Conservation (phyloP, 2,329 filamentous ascomycete genomes). For the Neodidymelliopsis sp. region DNA sequence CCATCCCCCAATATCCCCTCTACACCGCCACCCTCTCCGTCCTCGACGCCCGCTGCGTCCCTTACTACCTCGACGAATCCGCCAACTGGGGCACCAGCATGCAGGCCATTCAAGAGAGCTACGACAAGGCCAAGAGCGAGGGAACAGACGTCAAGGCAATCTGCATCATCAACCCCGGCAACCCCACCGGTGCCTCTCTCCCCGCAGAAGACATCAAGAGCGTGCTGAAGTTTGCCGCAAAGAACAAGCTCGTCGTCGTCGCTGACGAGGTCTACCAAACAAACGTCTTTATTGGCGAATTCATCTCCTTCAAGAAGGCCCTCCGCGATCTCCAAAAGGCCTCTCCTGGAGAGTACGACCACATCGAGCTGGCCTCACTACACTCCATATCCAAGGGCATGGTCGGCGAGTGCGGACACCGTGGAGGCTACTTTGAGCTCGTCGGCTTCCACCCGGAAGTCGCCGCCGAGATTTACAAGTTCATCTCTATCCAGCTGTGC, state of each 20-base stretch:
- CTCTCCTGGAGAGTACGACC: conserved; percentile 75
- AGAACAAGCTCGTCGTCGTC: conserved; percentile 86
- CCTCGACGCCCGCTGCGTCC: conserved; percentile 84
- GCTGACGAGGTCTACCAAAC: conserved; percentile 99
- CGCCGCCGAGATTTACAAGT: conserved; percentile 96
- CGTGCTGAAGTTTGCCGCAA: conserved; percentile 85
- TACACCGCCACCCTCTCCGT: conserved; percentile 93
- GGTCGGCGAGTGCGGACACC: conserved; percentile 98
- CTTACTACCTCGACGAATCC: conserved; percentile 91
- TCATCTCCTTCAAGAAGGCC: conserved; percentile 93
- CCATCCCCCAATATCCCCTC: conserved; percentile 96
- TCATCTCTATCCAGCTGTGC: conserved; percentile 95
- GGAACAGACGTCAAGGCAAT: conserved; percentile 91
- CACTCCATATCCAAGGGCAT: conserved; percentile 98
- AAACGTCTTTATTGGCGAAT: conserved; percentile 94
- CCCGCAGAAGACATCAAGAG: conserved; percentile 78
- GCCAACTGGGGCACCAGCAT: conserved; percentile 89
- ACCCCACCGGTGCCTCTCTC: conserved; percentile 91
- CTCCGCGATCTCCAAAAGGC: conserved; percentile 80
- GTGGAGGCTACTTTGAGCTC: conserved; percentile 97
- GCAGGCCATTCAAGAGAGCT: conserved; percentile 74
- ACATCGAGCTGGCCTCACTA: conserved; percentile 87
- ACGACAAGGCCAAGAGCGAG: conserved; percentile 75
- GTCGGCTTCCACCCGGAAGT: conserved; percentile 86
- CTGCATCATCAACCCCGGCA: conserved; percentile 97